phyloP scores from a whole-genome alignment of 306 rosid species.

The Dalbergia cochinchinensis region DNA sequence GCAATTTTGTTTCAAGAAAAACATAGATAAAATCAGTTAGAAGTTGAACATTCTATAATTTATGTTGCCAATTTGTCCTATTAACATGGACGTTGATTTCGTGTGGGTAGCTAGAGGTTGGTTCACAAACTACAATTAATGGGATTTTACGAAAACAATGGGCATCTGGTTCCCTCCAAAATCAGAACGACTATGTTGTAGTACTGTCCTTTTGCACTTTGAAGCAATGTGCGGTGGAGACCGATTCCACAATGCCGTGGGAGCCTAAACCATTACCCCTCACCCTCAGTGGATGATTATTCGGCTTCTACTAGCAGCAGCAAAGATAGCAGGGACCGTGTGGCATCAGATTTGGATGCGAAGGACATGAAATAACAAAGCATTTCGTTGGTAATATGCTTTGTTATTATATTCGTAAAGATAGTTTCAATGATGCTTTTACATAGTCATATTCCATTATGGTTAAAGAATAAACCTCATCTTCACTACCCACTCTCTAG shows the following conservation, averaged over 20 bases:
- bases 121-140: background rate
- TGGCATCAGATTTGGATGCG: constrained; percentile 45
- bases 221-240: background rate
- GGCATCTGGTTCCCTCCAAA: background rate
- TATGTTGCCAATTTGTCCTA: background rate
- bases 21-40: background rate
- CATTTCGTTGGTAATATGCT: background rate
- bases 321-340: background rate
- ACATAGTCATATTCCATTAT: constrained; percentile 37
- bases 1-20: background rate
- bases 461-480: constrained; percentile 47
- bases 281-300: constrained; percentile 37
- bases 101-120: background rate
- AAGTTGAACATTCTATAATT: background rate
- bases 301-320: constrained; percentile 35
- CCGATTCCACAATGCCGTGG: constrained; percentile 7
- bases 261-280: background rate
- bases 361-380: constrained; percentile 20
- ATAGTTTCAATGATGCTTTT: constrained; percentile 17
- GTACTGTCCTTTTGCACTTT: background rate
- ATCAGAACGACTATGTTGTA: background rate
- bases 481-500: constrained; percentile 29
- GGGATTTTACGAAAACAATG: background rate
- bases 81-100: background rate
- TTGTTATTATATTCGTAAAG: constrained; percentile 16